Conservation (phyloP, 2,329 filamentous ascomycete genomes). For the Sclerotinia glacialis region DNA sequence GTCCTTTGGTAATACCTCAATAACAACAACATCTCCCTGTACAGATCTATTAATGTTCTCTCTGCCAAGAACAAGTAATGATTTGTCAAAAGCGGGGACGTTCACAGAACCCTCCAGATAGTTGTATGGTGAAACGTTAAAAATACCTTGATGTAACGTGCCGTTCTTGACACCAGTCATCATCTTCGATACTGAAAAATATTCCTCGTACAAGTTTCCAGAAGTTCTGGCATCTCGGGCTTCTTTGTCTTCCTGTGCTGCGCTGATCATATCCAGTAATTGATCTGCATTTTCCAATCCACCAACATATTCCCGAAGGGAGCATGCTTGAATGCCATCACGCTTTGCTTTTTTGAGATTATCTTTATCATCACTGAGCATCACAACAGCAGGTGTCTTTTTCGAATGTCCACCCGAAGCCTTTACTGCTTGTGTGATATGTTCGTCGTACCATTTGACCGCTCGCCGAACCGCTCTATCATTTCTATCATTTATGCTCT, state of each 20-base stretch:
- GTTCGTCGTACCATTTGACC: constrained; percentile 85
- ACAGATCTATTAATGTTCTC: constrained; percentile 96
- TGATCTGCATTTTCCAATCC: constrained; percentile 79
- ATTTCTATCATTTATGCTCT: constrained; percentile 95
- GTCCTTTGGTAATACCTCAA: constrained; percentile 88
- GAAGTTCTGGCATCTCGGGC: constrained; percentile 60
- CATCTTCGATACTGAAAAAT: constrained; percentile 85
- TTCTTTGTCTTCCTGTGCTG: constrained; percentile 66
- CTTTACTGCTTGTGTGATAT: constrained; percentile 64
- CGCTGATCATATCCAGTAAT: constrained; percentile 89
- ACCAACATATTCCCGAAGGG: constrained; percentile 74
- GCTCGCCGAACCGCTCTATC: constrained; percentile 85
- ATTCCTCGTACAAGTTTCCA: constrained; percentile 80
- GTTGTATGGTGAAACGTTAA: constrained; percentile 97
- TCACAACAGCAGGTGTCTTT: constrained; percentile 73
- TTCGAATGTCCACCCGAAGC: constrained; percentile 50
- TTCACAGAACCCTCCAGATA: constrained; percentile 92
- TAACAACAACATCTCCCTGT: constrained; percentile 86
- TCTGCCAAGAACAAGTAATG: constrained; percentile 81
- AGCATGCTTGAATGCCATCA: constrained; percentile 68
- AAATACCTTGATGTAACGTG: constrained; percentile 87
- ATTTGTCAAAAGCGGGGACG: constrained; percentile 84
- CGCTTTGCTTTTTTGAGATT: constrained; percentile 78
- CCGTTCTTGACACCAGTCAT: constrained; percentile 90
- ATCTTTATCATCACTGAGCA: constrained; percentile 90